Base-by-base conservation (phyloP, 2,329 filamentous ascomycete species). In the Penicillium psychrosexuale region DNA sequence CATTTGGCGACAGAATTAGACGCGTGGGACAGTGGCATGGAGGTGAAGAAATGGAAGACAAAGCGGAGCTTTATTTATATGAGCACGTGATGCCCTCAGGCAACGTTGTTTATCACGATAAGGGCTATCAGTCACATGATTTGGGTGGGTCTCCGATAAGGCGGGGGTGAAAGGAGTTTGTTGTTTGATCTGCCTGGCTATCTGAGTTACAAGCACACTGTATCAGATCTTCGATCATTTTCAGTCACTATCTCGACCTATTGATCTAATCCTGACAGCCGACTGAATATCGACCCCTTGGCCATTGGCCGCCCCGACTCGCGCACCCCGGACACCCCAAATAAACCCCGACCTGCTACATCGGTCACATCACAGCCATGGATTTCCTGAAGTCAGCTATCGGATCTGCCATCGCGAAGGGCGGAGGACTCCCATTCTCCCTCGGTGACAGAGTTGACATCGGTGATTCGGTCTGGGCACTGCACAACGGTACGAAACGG, bases 301-400 rank as follows among this genome's bases (percentile, higher is more conserved):
- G 49, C 55, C 49, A 55, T 60, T 59, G 60, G 37, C 44, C 43
- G 24, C 38, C 42, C 22, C 22, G 8, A 28, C 27, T 49, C 45
- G 30, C 42, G 44, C 46, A 34, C 52, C 22, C 34, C 31, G 30
- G 42, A 51, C 39, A 36, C 40, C 37, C 27, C 49, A 55, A 58
- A 59, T 40, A 55, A 42, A 27, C 33, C 34, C 52, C 30, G 43
- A 55, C 27, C 54, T 39, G 45, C 56, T 52, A 50, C 51, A 37
- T 44, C 50, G 40, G 49, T 15, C 49, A 43, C 37, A 52, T 38
- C 44, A 24, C 52, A 34, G 56, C 64, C 64, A 99, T 99, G 94
- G 92, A 99, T 74, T 97, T 97, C 70, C 84, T 99, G 70, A 97
- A 97, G 77, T 97, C 92, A 58, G 94, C 94, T 49, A 91, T 97